Evolutionary conservation across 768 basidiomycete genomes (phyloP), one percentile per base, ranked within the genome.

Genomic region (Boletales sp.): DNA sequence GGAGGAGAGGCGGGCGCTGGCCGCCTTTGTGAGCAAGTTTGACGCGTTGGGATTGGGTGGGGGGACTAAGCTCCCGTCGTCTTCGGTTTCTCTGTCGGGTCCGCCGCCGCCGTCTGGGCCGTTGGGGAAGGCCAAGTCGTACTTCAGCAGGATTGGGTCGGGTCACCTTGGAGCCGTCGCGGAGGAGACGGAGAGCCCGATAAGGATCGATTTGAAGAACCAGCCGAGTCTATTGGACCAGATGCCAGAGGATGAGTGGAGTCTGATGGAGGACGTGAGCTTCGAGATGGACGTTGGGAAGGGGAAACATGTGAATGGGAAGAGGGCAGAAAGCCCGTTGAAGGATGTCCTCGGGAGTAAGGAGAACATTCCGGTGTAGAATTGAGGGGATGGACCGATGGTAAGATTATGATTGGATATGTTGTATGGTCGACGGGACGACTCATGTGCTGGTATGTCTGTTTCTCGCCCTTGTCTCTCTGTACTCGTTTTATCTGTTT

Each of bases 1-100:
- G 63, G 84, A 84, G 39, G 89, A 92, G 68, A 79, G 89, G 34
- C 74, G 82, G 19, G 90, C 87, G 9, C 74, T 93, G 36, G 80
- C 86, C 4, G 78, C 87, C 7, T 93, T 93, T 58, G 90, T 93
- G 40, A 76, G 74, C 65, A 89, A 87, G 64, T 90, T 92, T 59
- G 90, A 93, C 67, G 76, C 87, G 11, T 67, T 88, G 25, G 86
- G 85, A 0, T 61, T 86, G 31, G 74, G 74, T 0, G 64, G 68
- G 9, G 69, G 70, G 13, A 54, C 59, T 6, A 50, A 66, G 15
- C 59, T 74, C 2, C 60, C 71, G 5, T 66, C 76, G 17, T n/a
- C 59, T 28, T 48, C 60, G 15, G 13, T 17, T n/a, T 21, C 53
- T 14, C 50, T 11, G 18, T 14, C 60, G 11, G 41, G 18, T 13